Conservation (phyloP, 2,329 filamentous ascomycete genomes). For the Diaporthe vaccinii region DNA sequence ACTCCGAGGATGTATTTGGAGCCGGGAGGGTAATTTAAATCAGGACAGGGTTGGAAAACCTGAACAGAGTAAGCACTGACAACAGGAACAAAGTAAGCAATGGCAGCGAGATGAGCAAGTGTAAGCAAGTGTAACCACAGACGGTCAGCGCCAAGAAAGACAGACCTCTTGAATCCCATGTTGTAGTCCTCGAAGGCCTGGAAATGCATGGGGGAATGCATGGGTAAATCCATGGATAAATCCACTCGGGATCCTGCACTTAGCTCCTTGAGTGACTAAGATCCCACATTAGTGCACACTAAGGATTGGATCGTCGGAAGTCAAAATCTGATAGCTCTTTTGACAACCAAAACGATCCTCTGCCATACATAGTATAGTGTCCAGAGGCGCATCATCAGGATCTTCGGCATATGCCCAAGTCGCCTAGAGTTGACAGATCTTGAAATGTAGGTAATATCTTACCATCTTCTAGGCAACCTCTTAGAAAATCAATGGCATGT, state of each 20-base stretch:
- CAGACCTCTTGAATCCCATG: not conserved
- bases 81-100: not conserved
- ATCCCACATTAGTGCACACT: not conserved
- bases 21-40: not conserved
- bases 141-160: not conserved
- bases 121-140: not conserved
- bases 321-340: not conserved
- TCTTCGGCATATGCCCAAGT: not conserved
- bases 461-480: not conserved
- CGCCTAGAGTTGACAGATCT: too few relatives aligned
- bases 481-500: not conserved
- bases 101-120: not conserved
- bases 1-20: not conserved
- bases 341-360: too few relatives aligned
- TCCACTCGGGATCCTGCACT: slow-evolving; percentile 3
- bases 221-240: not conserved
- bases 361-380: not conserved
- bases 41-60: not conserved
- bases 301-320: not conserved
- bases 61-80: not conserved
- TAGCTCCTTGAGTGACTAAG: not conserved
- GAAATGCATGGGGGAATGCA: not conserved
- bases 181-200: too few relatives aligned
- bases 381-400: not conserved
- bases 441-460: not conserved